Evolutionary conservation across 169 alveolate species (phyloP).

Genomic region (Babesia caballi): DNA sequence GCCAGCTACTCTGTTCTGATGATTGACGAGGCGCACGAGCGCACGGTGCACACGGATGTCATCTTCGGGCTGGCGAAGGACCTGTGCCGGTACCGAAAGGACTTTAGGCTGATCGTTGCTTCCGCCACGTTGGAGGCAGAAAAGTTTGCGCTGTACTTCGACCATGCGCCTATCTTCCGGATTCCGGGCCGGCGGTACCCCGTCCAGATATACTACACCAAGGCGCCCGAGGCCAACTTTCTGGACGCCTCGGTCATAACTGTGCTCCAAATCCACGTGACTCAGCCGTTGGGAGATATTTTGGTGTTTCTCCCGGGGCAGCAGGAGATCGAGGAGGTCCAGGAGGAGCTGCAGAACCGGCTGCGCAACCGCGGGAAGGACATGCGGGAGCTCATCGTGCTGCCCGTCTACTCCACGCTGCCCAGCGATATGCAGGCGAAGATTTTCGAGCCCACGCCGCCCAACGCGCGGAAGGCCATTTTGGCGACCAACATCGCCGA

Average conservation of each 20-base stretch:
- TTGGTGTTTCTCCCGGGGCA: slow-evolving; percentile 98
- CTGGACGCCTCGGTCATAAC: slow-evolving; percentile 97
- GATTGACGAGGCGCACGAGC: slow-evolving; percentile 99
- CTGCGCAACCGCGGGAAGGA: slow-evolving; percentile 89
- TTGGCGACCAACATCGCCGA: slow-evolving; percentile 99
- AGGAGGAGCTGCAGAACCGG: slow-evolving; percentile 83
- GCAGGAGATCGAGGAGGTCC: slow-evolving; percentile 94
- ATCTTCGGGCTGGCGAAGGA: slow-evolving; percentile 96
- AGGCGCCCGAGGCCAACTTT: slow-evolving; percentile 99
- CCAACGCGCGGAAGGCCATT: slow-evolving; percentile 93
- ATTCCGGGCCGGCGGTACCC: slow-evolving; percentile 97
- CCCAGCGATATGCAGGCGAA: slow-evolving; percentile 98
- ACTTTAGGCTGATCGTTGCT: slow-evolving; percentile 86
- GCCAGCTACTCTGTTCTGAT: slow-evolving; percentile 90
- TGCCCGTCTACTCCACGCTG: slow-evolving; percentile 96
- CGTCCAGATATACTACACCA: slow-evolving; percentile 97
- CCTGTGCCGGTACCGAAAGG: slow-evolving; percentile 82
- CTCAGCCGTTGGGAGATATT: slow-evolving; percentile 98
- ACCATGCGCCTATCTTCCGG: slow-evolving; percentile 90
- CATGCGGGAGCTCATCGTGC: slow-evolving; percentile 90
- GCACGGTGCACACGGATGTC: slow-evolving; percentile 99
- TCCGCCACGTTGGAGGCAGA: slow-evolving; percentile 99
- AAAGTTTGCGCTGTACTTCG: slow-evolving; percentile 96
- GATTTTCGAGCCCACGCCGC: slow-evolving; percentile 94
- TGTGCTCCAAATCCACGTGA: slow-evolving; percentile 96